phyloP scores from a whole-genome alignment of 805 yeast genomes.

The Candida endomychidarum region DNA sequence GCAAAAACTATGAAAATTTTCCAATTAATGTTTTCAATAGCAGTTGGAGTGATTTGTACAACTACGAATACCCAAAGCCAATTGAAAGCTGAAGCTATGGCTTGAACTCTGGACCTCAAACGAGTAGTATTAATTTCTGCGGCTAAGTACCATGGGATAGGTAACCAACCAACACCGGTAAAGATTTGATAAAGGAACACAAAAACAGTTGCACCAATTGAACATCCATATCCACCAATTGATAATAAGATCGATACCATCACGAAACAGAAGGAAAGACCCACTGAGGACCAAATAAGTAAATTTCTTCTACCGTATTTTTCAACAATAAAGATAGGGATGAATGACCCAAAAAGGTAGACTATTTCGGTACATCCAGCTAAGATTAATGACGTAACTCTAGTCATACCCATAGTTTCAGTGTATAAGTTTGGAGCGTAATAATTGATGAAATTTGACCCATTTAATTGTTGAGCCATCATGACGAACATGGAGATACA shows the following conservation, averaged over 20 bases:
- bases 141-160: slow-evolving; percentile 48
- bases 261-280: slow-evolving; percentile 39
- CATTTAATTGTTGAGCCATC: slow-evolving; percentile 87
- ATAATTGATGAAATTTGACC: slow-evolving; percentile 87
- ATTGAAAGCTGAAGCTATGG: slow-evolving; percentile 44
- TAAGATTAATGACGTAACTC: slow-evolving; percentile 55
- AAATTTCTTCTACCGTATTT: slow-evolving; percentile 45
- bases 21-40: slow-evolving; percentile 38
- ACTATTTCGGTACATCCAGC: slow-evolving; percentile 66
- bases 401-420: slow-evolving; percentile 51
- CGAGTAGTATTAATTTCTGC: slow-evolving; percentile 48
- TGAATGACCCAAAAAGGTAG: slow-evolving; percentile 49
- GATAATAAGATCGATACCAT: slow-evolving; percentile 43
- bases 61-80: slow-evolving; percentile 46
- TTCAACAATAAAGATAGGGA: slow-evolving; percentile 45
- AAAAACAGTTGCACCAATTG: slow-evolving; percentile 46
- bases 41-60: slow-evolving; percentile 47
- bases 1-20: slow-evolving; percentile 44
- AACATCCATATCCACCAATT: slow-evolving; percentile 26
- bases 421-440: slow-evolving; percentile 83
- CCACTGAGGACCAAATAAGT: slow-evolving; percentile 41
- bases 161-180: slow-evolving; percentile 44
- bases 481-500: slow-evolving; percentile 69
- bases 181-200: slow-evolving; percentile 42
- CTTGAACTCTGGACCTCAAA: slow-evolving; percentile 45